Base-by-base conservation (phyloP, 768 basidiomycete species). In the Cystofilobasidium ferigula region DNA sequence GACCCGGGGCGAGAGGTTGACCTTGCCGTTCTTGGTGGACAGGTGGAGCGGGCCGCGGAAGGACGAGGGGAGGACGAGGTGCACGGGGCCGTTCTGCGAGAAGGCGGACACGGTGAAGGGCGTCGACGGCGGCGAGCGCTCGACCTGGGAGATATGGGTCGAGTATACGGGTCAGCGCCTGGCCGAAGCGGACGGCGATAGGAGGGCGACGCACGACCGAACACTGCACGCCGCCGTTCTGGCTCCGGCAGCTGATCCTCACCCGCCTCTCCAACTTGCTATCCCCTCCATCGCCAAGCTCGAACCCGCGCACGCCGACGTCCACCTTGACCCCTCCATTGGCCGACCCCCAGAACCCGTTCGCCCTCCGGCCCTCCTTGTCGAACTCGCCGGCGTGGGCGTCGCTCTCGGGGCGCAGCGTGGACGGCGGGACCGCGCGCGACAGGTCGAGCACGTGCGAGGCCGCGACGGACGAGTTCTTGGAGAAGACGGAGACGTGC, bases 21-120 rank as follows among this genome's bases (percentile, higher is more conserved):
- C 32, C 0, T n/a, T 14, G 4, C 62, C 62, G 53, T 63, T 36
- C 2, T 1, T 26, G 36, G 51, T 63, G 0, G 13, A 1, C 10
- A 54, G 62, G 9, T 51, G 40, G 18, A 63, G n/a, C 7, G 62
- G 62, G 20, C 62, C 62, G 36, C 30, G 62, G 62, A 63, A 63
- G 13, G 48, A 54, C 13, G 48, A 53, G 6, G 62, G 62, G 35
- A 63, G 62, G 53, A 63, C 28, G 28, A 63, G 32, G 36, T 42
- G n/a, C 38, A 42, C 38, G 16, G 51, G 40, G 22, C 62, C 62
- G 62, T 63, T 56, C 26, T 24, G 26, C 24, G 62, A 56, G 35
- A n/a, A 24, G 26, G 40, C 26, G 51, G 36, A 28, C 35, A 43
- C 20, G 16, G 38, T 28, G 38, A 42, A 6, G 12, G 61, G 61